Percentiles rank a stretch among this genome's conserved stretches.
Conservation (phyloP, 805 yeast species). For the Teunomyces cretensis region DNA sequence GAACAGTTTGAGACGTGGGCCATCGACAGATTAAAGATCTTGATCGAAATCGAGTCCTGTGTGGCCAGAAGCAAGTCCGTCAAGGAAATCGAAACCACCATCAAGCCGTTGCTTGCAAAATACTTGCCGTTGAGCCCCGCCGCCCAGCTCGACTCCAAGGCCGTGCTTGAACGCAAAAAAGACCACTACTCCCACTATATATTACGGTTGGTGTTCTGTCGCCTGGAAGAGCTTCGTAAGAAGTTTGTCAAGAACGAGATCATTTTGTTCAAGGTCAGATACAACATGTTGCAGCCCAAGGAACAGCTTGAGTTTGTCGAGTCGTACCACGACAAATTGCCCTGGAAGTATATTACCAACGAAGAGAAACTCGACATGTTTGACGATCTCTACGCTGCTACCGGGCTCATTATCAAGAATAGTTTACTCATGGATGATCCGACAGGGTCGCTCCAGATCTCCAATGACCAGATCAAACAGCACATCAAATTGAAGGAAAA, state of each 20-base stretch:
- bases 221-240: conserved; percentile 76
- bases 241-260: conserved; percentile 80
- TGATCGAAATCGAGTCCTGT: conserved; percentile 81
- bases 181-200: conserved; percentile 93
- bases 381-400: conserved; percentile 53
- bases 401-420: conserved; percentile 43
- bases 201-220: conserved; percentile 83
- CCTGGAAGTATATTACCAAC: conserved; percentile 66
- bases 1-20: conserved; percentile 97
- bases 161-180: conserved; percentile 66
- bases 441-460: conserved; percentile 25
- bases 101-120: conserved; percentile 66
- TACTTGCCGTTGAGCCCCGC: conserved; percentile 59
- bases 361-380: conserved; percentile 58
- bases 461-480: conserved; percentile 51
- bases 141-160: conserved; percentile 32
- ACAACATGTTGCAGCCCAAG: conserved; percentile 53
- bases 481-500: conserved; percentile 55
- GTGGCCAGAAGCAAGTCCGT: conserved; percentile 59
- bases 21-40: conserved; percentile 78
- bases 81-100: conserved; percentile 62
- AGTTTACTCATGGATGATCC: conserved; percentile 24
- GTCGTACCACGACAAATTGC: conserved; percentile 52
- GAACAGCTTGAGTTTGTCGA: conserved; percentile 76
- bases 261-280: conserved; percentile 71